Percentiles rank a stretch among this genome's conserved stretches.
phyloP scores from a whole-genome alignment of 352 stramenopile genomes.

The Globisporangium paroecandrum region DNA sequence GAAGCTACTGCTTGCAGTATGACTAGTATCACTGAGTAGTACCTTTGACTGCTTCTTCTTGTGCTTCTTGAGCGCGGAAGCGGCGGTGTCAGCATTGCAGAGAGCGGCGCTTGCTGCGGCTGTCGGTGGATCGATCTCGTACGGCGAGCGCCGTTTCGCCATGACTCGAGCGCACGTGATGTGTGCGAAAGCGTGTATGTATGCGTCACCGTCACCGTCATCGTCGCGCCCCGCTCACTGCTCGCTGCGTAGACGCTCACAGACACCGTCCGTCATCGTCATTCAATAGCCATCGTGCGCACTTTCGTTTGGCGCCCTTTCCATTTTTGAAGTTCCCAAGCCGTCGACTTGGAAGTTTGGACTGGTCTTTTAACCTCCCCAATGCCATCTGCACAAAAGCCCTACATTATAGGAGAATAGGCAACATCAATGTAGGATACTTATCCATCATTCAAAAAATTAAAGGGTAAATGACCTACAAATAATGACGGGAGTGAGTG shows the following conservation, averaged over 20 bases:
- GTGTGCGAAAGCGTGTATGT: neutral
- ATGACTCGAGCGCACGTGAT: neutral
- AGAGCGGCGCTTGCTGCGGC: neutral
- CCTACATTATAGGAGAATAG: too few relatives aligned
- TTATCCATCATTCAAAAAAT: too few relatives aligned
- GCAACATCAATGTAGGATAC: too few relatives aligned
- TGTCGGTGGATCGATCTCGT: constrained; percentile 21
- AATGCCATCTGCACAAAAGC: too few relatives aligned
- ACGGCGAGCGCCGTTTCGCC: constrained; percentile 39
- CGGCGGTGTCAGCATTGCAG: neutral
- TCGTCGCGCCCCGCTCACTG: neutral
- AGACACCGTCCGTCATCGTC: neutral
- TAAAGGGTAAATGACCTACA: too few relatives aligned
- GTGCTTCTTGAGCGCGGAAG: neutral
- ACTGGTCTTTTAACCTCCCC: too few relatives aligned
- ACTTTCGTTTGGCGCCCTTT: too few relatives aligned
- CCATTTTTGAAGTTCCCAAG: too few relatives aligned
- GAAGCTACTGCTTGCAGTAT: neutral
- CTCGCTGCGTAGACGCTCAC: neutral
- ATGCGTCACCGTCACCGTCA: neutral
- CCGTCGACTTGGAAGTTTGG: too few relatives aligned
- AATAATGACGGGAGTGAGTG: too few relatives aligned
- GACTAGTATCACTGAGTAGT: neutral
- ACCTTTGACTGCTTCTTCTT: neutral
- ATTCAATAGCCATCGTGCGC: neutral